Conservation (phyloP, 257 asterid species). For the Solanum lignicaule region DNA sequence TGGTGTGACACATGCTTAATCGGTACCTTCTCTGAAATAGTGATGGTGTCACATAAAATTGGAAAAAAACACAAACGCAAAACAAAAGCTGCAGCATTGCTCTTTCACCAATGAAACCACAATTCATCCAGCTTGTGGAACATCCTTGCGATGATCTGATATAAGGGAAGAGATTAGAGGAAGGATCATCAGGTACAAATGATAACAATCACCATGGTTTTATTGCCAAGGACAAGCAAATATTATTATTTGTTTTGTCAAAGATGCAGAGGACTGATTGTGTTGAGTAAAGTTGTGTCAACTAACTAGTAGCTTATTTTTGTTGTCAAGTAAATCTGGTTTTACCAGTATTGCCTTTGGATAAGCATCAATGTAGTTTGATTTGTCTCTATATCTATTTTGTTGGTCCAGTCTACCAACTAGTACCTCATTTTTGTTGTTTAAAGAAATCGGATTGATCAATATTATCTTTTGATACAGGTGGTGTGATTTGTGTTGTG, state of each 20-base stretch:
- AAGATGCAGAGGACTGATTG: not conserved
- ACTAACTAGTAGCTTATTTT: not conserved
- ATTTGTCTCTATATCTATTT: too few species aligned
- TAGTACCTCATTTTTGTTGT: not conserved
- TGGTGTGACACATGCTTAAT: conserved; percentile 53
- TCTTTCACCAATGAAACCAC: too few species aligned
- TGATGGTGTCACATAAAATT: conserved; percentile 16
- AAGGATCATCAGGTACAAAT: too few species aligned
- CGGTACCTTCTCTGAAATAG: conserved; percentile 4
- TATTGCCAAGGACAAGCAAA: too few species aligned
- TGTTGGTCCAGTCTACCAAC: not conserved
- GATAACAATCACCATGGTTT: too few species aligned
- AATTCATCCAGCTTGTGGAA: too few species aligned
- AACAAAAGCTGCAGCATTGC: not conserved
- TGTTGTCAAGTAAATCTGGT: not conserved
- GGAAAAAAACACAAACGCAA: conserved; percentile 29
- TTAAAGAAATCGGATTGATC: not conserved
- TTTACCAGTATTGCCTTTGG: not conserved
- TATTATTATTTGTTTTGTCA: not conserved
- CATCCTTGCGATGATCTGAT: too few species aligned
- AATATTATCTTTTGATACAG: not conserved
- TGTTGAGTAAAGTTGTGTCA: not conserved
- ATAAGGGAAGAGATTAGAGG: too few species aligned
- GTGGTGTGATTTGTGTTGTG: not conserved
- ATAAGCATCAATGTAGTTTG: not conserved